Evolutionary conservation across 805 yeast genomes (phyloP).

Genomic region (Sugiyamaella valdiviana): DNA sequence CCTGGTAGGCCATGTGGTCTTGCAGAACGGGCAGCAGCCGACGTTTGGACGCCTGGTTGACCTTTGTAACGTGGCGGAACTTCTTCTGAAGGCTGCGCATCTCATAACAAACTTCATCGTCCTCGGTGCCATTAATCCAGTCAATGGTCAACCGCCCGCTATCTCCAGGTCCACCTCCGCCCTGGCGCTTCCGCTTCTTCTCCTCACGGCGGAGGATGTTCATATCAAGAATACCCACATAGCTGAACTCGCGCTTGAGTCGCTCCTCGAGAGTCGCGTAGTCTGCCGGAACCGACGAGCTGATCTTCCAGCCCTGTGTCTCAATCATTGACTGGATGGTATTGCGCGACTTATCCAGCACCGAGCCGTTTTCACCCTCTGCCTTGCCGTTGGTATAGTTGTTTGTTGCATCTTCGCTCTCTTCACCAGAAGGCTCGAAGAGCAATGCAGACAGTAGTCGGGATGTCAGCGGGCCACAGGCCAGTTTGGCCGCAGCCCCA

Average conservation of each 20-base stretch:
- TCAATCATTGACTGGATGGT: slow-evolving; percentile 10
- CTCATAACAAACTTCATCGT: slow-evolving; percentile 88
- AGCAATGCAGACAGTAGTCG: slow-evolving; percentile 77
- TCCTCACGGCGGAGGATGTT: slow-evolving; percentile 29
- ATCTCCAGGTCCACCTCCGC: slow-evolving; percentile 3
- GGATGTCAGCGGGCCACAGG: slow-evolving; percentile 88
- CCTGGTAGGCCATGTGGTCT: slow-evolving; percentile 92
- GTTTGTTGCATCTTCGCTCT: slow-evolving; percentile 13
- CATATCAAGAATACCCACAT: slow-evolving; percentile 70
- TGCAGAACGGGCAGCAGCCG: slow-evolving; percentile 66
- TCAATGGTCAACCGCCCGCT: slow-evolving; percentile 41
- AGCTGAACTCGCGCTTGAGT: slow-evolving; percentile 76
- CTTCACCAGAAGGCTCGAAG: slow-evolving; percentile 20
- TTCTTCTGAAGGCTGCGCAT: slow-evolving; percentile 66
- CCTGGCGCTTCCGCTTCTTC: slow-evolving; percentile 24
- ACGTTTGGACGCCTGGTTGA: slow-evolving; percentile 64
- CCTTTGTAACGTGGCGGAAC: slow-evolving; percentile 51
- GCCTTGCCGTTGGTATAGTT: slow-evolving; percentile 35
- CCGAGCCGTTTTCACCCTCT: slow-evolving; percentile 10
- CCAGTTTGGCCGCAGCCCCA: slow-evolving; percentile 47
- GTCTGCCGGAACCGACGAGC: slow-evolving; percentile 44
- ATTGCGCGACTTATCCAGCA: slow-evolving; percentile 8
- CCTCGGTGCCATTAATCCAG: slow-evolving; percentile 80
- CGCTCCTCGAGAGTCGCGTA: slow-evolving; percentile 82
- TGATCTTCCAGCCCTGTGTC: slow-evolving; percentile 40